A percentile compares a stretch with the other conserved stretches of the same genome.
Conservation (phyloP, 768 basidiomycete genomes). For the Leccinum longicurvipes region DNA sequence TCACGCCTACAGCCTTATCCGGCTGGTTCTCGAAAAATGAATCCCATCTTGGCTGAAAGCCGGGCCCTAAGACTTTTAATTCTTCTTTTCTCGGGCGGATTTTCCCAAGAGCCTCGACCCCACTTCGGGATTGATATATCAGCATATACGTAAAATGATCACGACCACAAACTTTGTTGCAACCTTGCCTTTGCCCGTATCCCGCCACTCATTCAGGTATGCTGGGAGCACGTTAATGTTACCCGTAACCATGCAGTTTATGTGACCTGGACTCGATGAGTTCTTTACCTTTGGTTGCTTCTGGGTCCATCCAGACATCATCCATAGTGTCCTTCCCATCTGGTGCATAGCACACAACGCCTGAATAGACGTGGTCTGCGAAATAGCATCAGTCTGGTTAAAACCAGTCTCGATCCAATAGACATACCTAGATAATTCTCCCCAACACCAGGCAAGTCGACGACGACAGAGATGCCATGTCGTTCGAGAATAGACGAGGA, state of each 20-base stretch:
- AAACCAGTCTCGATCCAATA: not conserved
- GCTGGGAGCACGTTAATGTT: not conserved
- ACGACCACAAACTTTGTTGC: not conserved
- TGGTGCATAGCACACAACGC: not conserved
- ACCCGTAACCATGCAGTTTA: not conserved
- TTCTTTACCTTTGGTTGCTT: not conserved
- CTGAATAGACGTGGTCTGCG: not conserved
- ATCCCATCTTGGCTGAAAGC: not conserved
- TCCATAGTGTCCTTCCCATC: not conserved
- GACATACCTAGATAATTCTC: slow-evolving; percentile 5
- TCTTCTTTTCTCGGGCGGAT: not conserved
- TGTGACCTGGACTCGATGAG: not conserved
- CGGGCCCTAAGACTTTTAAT: not conserved
- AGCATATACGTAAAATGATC: not conserved
- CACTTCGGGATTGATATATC: not conserved
- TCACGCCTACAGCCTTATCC: not conserved
- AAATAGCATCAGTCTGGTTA: not conserved
- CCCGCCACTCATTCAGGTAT: not conserved
- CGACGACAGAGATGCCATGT: not conserved
- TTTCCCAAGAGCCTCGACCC: not conserved
- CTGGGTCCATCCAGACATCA: not conserved
- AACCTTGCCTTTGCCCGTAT: not conserved
- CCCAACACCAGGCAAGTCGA: slow-evolving; percentile 5
- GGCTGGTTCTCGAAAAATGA: not conserved
- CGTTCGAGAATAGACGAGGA: not conserved